Base-by-base conservation (phyloP, 352 stramenopile species). In the Globisporangium takayamanum region DNA sequence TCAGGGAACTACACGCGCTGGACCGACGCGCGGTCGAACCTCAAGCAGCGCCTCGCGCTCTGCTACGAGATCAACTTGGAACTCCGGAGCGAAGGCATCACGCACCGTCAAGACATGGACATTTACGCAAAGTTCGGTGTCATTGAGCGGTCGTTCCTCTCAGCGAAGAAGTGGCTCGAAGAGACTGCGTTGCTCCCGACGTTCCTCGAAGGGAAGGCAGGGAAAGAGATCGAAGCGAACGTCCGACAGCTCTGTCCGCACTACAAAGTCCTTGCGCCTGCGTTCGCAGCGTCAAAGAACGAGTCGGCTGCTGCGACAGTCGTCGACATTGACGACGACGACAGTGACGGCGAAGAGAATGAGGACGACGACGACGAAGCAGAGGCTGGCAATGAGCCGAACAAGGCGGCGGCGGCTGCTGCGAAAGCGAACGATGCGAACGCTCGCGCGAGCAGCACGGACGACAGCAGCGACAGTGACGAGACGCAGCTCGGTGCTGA, bases 1-100 rank as follows among this genome's bases (percentile, higher is more conserved):
- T 47, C 58, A 12, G 64, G 68, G n/a, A 73, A 72, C 59, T 78
- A 69, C 46, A 51, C 58, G 42, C 67, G 61, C 42, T 71, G 72
- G 55, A 22, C 37, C 18, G 41, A 49, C 5, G 30, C 53, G 55
- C 60, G 37, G 16, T 6, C 14, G 41, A 14, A 20, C n/a, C 50
- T 26, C 15, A 11, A 55, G 16, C 8, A 37, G 12, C 59, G 59
- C 10, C n/a, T 52, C 3, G 10, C 2, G 26, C 53, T 66, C n/a
- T 66, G 59, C 16, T 44, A 45, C 28, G 59, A 67, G 44, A 44
- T 67, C 18, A 59, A 59, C 28, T 44, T 18, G 42, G 45, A 59
- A 41, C 50, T 67, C 16, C 44, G 39, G 28, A 15, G n/a, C 42
- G 47, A 47, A 10, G 61, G 50, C 36, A 67, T 67, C 42, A 7